Evolutionary conservation across 1,284 basidiomycete genomes (phyloP).

Genomic region (Bondarzewia mesenterica): DNA sequence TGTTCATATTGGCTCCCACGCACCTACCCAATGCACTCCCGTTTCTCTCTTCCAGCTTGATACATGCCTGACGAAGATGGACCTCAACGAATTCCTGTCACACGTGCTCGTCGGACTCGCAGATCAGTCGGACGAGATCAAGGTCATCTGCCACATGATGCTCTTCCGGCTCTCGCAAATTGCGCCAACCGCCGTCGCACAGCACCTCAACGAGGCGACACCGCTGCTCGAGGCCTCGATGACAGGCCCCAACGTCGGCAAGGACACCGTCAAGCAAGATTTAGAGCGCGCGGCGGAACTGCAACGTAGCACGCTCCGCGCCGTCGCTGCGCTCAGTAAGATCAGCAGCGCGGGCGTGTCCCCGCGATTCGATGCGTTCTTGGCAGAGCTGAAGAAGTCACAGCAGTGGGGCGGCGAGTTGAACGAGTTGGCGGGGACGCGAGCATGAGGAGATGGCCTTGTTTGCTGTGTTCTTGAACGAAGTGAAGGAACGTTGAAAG

Average conservation of each 20-base stretch:
- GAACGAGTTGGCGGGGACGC: slow-evolving; percentile 42
- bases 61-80: slow-evolving; percentile 81
- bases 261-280: slow-evolving; percentile 96
- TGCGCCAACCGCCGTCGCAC: slow-evolving; percentile 74
- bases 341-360: slow-evolving; percentile 51
- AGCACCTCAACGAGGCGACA: slow-evolving; percentile 81
- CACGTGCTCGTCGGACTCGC: slow-evolving; percentile 78
- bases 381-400: slow-evolving; percentile 57
- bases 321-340: slow-evolving; percentile 79
- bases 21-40: slow-evolving; percentile 9
- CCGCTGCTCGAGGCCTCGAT: slow-evolving; percentile 81
- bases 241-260: slow-evolving; percentile 85
- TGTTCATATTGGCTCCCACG: neutral
- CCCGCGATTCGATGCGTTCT: slow-evolving; percentile 69
- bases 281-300: slow-evolving; percentile 89
- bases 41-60: slow-evolving; percentile 51
- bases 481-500: neutral
- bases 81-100: slow-evolving; percentile 78
- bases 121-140: slow-evolving; percentile 94
- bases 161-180: slow-evolving; percentile 85
- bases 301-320: slow-evolving; percentile 81
- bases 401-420: slow-evolving; percentile 58
- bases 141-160: slow-evolving; percentile 94
- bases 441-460: neutral
- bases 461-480: too few species aligned